Percentiles rank a stretch among this genome's conserved stretches.
Evolutionary conservation across 2,329 filamentous ascomycete genomes (phyloP).

Genomic region (Alternaria infectoria): DNA sequence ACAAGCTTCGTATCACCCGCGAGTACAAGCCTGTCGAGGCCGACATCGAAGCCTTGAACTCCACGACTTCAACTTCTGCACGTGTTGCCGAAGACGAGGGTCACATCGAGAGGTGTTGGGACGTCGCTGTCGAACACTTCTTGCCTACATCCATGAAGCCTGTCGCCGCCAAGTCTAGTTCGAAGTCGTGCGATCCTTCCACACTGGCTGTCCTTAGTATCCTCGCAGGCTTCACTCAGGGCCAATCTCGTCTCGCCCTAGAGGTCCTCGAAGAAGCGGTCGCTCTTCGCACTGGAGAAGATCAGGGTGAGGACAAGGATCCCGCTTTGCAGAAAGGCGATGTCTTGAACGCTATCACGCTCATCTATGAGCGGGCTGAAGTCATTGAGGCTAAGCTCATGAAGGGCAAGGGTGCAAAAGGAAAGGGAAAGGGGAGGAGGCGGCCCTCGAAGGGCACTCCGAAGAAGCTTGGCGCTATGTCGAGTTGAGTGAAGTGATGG

Average conservation of each 20-base stretch:
- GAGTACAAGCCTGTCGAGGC: slow-evolving; percentile 1
- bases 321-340: slow-evolving; percentile 1
- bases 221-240: slow-evolving; percentile 11
- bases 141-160: neutral
- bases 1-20: slow-evolving; percentile 16
- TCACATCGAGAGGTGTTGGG: slow-evolving; percentile 11
- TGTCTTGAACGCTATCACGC: slow-evolving; percentile 8
- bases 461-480: neutral
- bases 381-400: slow-evolving; percentile 8
- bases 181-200: neutral
- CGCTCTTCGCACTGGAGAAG: slow-evolving; percentile 2
- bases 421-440: slow-evolving; percentile 9
- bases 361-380: slow-evolving; percentile 16
- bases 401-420: slow-evolving; percentile 11
- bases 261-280: slow-evolving; percentile 11
- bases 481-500: neutral
- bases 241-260: slow-evolving; percentile 5
- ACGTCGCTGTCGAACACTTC: neutral
- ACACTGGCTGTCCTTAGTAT: neutral
- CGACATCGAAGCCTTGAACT: neutral
- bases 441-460: neutral
- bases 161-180: neutral
- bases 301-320: neutral
- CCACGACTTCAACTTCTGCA: neutral
- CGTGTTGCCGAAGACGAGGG: neutral